phyloP scores from a whole-genome alignment of 805 yeast species.

The Ogataea angusta region DNA sequence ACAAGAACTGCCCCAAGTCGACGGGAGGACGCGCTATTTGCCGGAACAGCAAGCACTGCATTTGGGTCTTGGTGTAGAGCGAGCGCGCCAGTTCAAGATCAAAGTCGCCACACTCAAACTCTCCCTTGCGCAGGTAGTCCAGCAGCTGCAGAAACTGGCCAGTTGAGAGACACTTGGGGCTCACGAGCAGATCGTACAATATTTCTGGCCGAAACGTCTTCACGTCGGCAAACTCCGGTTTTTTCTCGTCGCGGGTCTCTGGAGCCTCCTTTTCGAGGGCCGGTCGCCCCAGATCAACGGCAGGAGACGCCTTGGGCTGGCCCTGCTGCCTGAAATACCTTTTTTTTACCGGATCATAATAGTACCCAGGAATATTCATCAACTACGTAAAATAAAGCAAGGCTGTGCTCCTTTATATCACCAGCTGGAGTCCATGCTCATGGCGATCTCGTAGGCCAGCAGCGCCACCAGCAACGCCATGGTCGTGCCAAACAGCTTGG shows the following conservation, averaged over 20 bases:
- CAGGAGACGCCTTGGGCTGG: background rate
- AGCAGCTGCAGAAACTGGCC: background rate
- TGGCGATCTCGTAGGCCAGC: constrained; percentile 14
- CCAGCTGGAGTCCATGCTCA: constrained; percentile 1
- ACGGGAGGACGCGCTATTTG: constrained; percentile 1
- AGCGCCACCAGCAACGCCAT: constrained; percentile 10
- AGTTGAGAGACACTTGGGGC: background rate
- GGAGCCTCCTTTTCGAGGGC: background rate
- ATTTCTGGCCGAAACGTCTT: background rate
- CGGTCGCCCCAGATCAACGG: background rate
- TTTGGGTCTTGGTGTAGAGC: constrained; percentile 5
- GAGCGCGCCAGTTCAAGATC: constrained; percentile 1
- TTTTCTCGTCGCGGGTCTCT: background rate
- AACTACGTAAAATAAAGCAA: background rate
- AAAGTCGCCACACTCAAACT: background rate
- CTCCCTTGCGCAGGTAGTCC: background rate
- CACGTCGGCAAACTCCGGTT: background rate
- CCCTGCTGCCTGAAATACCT: constrained; percentile 15
- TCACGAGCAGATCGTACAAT: background rate
- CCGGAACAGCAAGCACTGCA: constrained; percentile 3
- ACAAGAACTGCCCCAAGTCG: constrained; percentile 3
- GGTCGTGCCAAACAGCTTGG: constrained; percentile 14
- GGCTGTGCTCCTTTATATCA: no score
- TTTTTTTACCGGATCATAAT: constrained; percentile 19
- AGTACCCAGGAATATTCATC: constrained; percentile 21